Conservation (phyloP, 805 yeast species). For the Sporopachydermia lactativora region DNA sequence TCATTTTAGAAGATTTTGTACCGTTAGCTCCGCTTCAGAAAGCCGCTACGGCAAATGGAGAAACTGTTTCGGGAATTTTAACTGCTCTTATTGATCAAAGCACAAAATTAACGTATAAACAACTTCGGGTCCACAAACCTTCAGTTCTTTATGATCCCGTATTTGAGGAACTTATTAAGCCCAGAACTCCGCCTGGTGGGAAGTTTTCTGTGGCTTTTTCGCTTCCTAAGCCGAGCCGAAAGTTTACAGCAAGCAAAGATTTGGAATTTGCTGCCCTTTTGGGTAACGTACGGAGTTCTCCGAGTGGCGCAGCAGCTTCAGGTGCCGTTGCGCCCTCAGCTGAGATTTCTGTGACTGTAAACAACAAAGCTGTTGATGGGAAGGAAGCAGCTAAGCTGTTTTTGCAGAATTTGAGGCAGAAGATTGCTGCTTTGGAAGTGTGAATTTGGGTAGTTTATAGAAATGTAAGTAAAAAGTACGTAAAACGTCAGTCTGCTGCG, state of each 20-base stretch:
- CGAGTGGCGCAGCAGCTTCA: neutral
- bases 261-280: too few species aligned
- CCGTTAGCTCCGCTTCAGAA: constrained; percentile 13
- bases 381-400: constrained; percentile 1
- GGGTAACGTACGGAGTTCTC: too few species aligned
- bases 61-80: constrained; percentile 16
- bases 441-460: neutral
- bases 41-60: constrained; percentile 13
- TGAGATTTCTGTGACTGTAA: neutral
- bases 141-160: constrained; percentile 38
- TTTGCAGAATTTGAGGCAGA: neutral
- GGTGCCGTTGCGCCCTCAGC: too few species aligned
- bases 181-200: constrained; percentile 12
- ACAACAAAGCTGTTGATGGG: neutral
- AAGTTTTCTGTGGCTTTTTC: neutral
- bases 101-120: constrained; percentile 25
- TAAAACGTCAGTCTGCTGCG: too few species aligned
- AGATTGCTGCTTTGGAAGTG: neutral
- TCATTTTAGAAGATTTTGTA: constrained; percentile 19
- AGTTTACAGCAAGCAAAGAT: neutral
- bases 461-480: neutral
- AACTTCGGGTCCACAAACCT: neutral
- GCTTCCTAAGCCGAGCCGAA: too few species aligned
- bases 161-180: constrained; percentile 44
- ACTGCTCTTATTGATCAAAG: constrained; percentile 19